Evolutionary conservation across 306 rosid genomes (phyloP).

Genomic region (Lathyrus sativus): DNA sequence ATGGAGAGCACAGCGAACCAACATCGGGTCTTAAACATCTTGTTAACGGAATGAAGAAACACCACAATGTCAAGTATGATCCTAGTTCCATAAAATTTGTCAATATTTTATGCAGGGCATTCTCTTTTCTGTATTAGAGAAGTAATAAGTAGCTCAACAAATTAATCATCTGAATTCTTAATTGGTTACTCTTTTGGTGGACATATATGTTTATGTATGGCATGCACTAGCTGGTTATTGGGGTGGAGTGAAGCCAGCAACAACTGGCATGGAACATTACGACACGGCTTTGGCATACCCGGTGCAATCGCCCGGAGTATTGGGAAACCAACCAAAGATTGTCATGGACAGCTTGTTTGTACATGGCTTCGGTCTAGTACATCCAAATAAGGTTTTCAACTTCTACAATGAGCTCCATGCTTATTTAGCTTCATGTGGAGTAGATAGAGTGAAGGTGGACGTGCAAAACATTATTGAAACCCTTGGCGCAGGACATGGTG

Average conservation of each 20-base stretch:
- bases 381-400: constrained; percentile 80
- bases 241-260: constrained; percentile 98
- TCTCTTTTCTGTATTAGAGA: neutral
- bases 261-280: constrained; percentile 87
- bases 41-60: constrained; percentile 78
- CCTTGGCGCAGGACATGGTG: too few relatives aligned
- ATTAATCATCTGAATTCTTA: constrained; percentile 5
- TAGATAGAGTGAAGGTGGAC: too few relatives aligned
- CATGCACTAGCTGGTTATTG: constrained; percentile 97
- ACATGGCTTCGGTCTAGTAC: constrained; percentile 91
- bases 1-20: too few relatives aligned
- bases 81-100: constrained; percentile 17
- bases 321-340: constrained; percentile 90
- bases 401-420: too few relatives aligned
- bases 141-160: neutral
- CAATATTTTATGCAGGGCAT: neutral
- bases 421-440: too few relatives aligned
- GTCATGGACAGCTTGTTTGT: constrained; percentile 90
- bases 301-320: too few relatives aligned
- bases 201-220: constrained; percentile 88
- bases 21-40: constrained; percentile 79
- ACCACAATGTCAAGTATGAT: constrained; percentile 80
- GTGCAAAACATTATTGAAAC: too few relatives aligned
- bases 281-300: constrained; percentile 88
- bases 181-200: too few relatives aligned